Percentiles rank a stretch among this genome's conserved stretches.
phyloP scores from a whole-genome alignment of 2,329 filamentous ascomycete genomes.

The Chaetomium strumarium region DNA sequence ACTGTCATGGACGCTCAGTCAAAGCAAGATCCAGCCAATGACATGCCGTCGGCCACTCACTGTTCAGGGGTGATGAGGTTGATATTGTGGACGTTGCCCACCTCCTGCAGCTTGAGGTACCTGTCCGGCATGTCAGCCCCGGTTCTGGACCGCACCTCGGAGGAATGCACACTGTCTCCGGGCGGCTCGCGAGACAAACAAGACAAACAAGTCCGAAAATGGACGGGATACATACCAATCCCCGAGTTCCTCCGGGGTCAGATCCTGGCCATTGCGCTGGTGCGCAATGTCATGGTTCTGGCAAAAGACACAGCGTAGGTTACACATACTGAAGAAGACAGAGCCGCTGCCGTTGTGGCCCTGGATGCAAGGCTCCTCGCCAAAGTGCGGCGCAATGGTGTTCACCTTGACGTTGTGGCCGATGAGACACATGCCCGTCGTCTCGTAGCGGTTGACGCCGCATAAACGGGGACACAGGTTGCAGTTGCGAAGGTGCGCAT shows the following conservation, averaged over 20 bases:
- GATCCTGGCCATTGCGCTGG: slow-evolving; percentile 71
- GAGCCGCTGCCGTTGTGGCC: slow-evolving; percentile 74
- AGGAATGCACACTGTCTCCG: neutral
- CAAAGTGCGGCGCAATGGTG: slow-evolving; percentile 80
- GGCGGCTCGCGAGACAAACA: neutral
- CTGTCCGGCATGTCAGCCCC: slow-evolving; percentile 37
- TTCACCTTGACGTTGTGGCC: slow-evolving; percentile 73
- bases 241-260: slow-evolving; percentile 71
- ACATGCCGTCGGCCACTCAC: slow-evolving; percentile 8
- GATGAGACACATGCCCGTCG: slow-evolving; percentile 71
- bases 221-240: slow-evolving; percentile 26
- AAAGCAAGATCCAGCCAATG: neutral
- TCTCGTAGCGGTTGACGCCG: slow-evolving; percentile 74
- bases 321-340: slow-evolving; percentile 67
- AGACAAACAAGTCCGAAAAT: neutral
- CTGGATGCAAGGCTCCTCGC: slow-evolving; percentile 78
- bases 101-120: slow-evolving; percentile 75
- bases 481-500: slow-evolving; percentile 70
- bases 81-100: slow-evolving; percentile 83
- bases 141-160: neutral
- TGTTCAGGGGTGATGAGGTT: slow-evolving; percentile 84
- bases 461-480: slow-evolving; percentile 76
- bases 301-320: slow-evolving; percentile 67
- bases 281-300: slow-evolving; percentile 83
- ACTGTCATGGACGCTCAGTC: slow-evolving; percentile 13